A percentile compares a stretch with the other conserved stretches of the same genome.
phyloP scores from a whole-genome alignment of 2,329 filamentous ascomycete species.

The Colletotrichum sp. region DNA sequence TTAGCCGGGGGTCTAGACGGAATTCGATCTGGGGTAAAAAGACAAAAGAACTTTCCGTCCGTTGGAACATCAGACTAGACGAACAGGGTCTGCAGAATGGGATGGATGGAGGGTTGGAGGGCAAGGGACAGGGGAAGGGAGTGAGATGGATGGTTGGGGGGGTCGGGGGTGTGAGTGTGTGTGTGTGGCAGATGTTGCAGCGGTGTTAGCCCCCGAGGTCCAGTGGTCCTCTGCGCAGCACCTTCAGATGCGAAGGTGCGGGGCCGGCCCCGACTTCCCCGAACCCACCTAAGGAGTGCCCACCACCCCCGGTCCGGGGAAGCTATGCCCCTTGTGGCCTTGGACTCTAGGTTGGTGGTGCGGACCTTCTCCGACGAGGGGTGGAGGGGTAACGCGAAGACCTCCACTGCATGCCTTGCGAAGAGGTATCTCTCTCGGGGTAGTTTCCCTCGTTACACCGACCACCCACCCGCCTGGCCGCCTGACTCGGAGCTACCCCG shows the following conservation, averaged over 20 bases:
- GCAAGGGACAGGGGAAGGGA: neutral
- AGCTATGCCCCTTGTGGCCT: neutral
- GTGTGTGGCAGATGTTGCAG: slow-evolving; percentile 2
- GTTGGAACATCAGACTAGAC: neutral
- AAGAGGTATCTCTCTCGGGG: neutral
- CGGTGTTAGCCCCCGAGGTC: neutral
- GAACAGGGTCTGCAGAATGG: neutral
- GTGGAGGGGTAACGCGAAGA: neutral
- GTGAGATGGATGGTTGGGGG: neutral
- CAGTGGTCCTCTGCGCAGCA: neutral
- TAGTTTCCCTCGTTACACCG: neutral
- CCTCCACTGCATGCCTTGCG: neutral
- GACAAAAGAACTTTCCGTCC: neutral
- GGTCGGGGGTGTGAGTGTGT: neutral
- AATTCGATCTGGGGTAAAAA: slow-evolving; percentile 9
- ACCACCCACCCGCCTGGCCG: neutral
- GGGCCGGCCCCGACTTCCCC: slow-evolving; percentile 18
- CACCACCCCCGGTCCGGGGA: neutral
- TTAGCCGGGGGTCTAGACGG: neutral
- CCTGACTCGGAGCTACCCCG: slow-evolving; percentile 21
- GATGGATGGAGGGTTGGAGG: neutral
- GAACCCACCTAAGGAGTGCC: neutral
- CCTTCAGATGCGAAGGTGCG: neutral
- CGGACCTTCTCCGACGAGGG: slow-evolving; percentile 4
- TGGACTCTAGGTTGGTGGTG: neutral